Percentiles rank a stretch among this genome's conserved stretches.
phyloP scores from a whole-genome alignment of 176 grass and related monocot species.

The maize (Zea mays) region Zm-B73-REFERENCE-NAM-5.0 NC_050100.1:171755001-171755500 shows the following conservation, averaged over 20 bases:
- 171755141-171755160: slow-evolving; percentile 1
- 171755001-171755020: slow-evolving; percentile 17
- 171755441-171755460: slow-evolving; percentile 91
- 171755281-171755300: neutral
- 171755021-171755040: neutral
- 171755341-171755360: slow-evolving; percentile 35
- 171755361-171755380: slow-evolving; percentile 98
- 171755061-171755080: slow-evolving; percentile 16
- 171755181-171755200: slow-evolving; percentile 1
- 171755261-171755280: slow-evolving; percentile 15
- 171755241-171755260: neutral
- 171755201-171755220: neutral
- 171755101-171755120: slow-evolving; percentile 1
- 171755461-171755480: slow-evolving; percentile 92
- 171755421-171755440: slow-evolving; percentile 93
- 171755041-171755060: neutral
- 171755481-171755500: slow-evolving; percentile 79
- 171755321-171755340: slow-evolving; percentile 30
- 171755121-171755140: neutral
- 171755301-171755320: neutral
- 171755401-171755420: slow-evolving; percentile 98
- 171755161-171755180: neutral
- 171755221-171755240: neutral
- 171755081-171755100: neutral
- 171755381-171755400: slow-evolving; percentile 98